Conservation (phyloP, 2,329 filamentous ascomycete genomes). For the Cladorrhinum sp. region DNA sequence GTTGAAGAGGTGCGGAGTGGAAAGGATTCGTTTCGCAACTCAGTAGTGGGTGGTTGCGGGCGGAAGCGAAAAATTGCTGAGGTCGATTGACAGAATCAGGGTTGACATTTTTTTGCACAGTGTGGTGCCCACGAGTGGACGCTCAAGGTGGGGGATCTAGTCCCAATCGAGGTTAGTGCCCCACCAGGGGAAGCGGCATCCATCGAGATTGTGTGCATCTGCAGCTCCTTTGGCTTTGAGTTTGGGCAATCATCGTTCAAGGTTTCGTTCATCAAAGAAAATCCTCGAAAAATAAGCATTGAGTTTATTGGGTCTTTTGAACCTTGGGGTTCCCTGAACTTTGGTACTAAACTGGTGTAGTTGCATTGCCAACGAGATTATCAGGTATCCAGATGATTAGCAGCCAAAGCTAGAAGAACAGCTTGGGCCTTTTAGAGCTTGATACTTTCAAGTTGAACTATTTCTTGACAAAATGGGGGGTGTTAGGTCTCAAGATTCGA, state of each 20-base stretch:
- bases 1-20: conserved; percentile 15
- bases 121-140: background rate
- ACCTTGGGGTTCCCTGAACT: background rate
- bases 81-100: conserved; percentile 24
- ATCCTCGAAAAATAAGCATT: background rate
- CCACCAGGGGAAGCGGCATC: conserved; percentile 10
- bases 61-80: conserved; percentile 24
- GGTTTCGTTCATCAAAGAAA: background rate
- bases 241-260: background rate
- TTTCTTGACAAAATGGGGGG: background rate
- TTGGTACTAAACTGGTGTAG: background rate
- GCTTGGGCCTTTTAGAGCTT: too few relatives aligned
- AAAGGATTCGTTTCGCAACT: conserved; percentile 14
- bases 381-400: background rate
- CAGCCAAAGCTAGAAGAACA: too few relatives aligned
- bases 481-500: background rate
- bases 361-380: background rate
- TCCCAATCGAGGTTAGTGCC: conserved; percentile 14
- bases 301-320: background rate
- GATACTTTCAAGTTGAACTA: background rate
- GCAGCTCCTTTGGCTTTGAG: background rate
- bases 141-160: conserved; percentile 10
- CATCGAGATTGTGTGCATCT: background rate
- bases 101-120: conserved; percentile 28
- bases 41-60: conserved; percentile 18